These are phyloP conservation scores for Cyberlindnera sargentensis DNA, from an alignment of 805 yeast genomes.

Conservation along the genomic window DNA sequence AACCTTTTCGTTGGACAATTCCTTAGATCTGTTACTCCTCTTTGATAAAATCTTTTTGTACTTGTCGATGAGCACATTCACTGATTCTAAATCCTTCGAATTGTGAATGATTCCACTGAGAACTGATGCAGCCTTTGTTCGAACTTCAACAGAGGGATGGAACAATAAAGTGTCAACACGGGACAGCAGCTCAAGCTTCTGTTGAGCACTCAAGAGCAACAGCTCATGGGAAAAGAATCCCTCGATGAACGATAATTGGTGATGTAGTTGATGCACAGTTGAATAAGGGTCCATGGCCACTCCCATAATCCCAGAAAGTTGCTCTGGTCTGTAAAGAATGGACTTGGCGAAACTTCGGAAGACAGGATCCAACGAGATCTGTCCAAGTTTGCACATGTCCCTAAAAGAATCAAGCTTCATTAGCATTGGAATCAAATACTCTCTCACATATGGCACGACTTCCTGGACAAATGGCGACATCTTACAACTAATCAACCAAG, in stretches of 20 bases:
- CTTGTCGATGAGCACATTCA: conserved; percentile 32
- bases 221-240: conserved; percentile 65
- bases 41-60: conserved; percentile 23
- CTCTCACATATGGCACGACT: conserved; percentile 43
- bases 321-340: conserved; percentile 35
- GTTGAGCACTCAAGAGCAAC: conserved; percentile 40
- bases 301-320: conserved; percentile 36
- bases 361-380: conserved; percentile 44
- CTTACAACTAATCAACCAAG: conserved; percentile 50
- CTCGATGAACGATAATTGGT: conserved; percentile 64
- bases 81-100: conserved; percentile 32
- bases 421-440: conserved; percentile 61
- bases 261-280: conserved; percentile 55
- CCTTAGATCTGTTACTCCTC: conserved; percentile 21
- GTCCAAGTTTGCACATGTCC: conserved; percentile 73
- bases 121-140: conserved; percentile 65
- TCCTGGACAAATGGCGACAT: conserved; percentile 47
- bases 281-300: conserved; percentile 32
- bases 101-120: conserved; percentile 74
- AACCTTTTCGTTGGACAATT: conserved; percentile 34
- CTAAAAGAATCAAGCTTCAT: conserved; percentile 57
- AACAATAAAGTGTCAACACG: conserved; percentile 47
- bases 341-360: conserved; percentile 38
- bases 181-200: conserved; percentile 43
- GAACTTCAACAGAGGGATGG: conserved; percentile 63